Base-by-base conservation (phyloP, 1,284 basidiomycete genomes). In the Leccinum fuscescens region DNA sequence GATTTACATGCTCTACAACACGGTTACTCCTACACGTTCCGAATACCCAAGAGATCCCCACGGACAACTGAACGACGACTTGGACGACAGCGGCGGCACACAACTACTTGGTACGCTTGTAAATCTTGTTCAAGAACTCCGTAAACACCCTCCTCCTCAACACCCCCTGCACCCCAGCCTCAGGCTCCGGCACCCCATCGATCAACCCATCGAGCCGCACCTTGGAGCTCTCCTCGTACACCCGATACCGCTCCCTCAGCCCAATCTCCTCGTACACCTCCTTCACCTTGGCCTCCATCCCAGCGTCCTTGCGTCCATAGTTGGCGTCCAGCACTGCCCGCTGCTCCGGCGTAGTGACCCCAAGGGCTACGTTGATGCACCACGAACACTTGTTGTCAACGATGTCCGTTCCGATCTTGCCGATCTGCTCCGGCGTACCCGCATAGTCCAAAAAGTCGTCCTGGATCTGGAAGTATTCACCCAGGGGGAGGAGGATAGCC, bases 361-460 rank as follows among this genome's bases (percentile, higher is more conserved):
- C 79, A 62, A 99, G 83, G 33, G 95, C 96, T 17, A 88, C 88
- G 78, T 98, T 98, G 77, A 99, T 82, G 72, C 91, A 90, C 97
- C 96, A 99, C 46, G 92, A 93, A 79, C 97, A 99, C 80, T 99
- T 99, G 86, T 98, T 98, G 79, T 99, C 96, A 60, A 97, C 77
- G 70, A 99, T 99, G 76, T 99, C 97, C 20, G 96, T 98, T 33
- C 96, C 97, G 65, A 98, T 86, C 80, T 99, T 99, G 64, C 96
- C 97, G 59, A 98, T 92, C 67, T 92, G 85, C 78, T 96, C 94
- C 0, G 94, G 93, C 2, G 92, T 86, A 11, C 90, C 94, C 56
- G 90, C 90, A 73, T 89, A 97, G 78, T 99, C 96, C 66, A 99
- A 86, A 78, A 91, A 98, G 77, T 99, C 97, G 77, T 99, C 96